Evolutionary conservation across 176 grass and related monocot species (phyloP).

Genomic region (Bromus sterilis): DNA sequence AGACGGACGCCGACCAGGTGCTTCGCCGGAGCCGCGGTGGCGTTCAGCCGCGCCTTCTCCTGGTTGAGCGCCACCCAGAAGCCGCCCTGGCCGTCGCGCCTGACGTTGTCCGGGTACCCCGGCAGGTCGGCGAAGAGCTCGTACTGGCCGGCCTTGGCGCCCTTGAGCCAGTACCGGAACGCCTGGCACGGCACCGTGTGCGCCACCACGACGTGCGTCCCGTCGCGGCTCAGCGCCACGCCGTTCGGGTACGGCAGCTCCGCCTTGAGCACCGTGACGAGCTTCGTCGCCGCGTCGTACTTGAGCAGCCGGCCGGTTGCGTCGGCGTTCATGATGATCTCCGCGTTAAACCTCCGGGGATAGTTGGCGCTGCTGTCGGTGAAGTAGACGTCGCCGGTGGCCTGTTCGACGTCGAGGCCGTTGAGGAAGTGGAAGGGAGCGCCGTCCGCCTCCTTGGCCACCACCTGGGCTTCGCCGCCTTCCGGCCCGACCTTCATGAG

Average conservation of each 20-base stretch:
- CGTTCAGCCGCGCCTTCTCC: neutral
- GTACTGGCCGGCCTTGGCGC: neutral
- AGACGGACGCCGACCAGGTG: slow-evolving; percentile 31
- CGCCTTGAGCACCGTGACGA: slow-evolving; percentile 14
- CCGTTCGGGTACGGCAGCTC: slow-evolving; percentile 32
- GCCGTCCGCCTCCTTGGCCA: slow-evolving; percentile 21
- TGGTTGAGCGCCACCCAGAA: slow-evolving; percentile 53
- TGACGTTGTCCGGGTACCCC: slow-evolving; percentile 58
- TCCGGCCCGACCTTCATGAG: slow-evolving; percentile 28
- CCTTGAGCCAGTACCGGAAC: slow-evolving; percentile 36
- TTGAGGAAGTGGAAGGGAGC: slow-evolving; percentile 53
- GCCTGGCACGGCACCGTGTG: slow-evolving; percentile 32
- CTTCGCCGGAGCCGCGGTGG: neutral
- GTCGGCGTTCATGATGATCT: slow-evolving; percentile 20
- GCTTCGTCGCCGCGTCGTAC: slow-evolving; percentile 17
- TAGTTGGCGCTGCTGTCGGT: slow-evolving; percentile 46
- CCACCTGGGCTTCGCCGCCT: slow-evolving; percentile 21
- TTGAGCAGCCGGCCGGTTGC: slow-evolving; percentile 35
- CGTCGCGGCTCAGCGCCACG: slow-evolving; percentile 26
- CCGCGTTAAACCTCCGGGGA: neutral
- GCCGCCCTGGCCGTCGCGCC: slow-evolving; percentile 2
- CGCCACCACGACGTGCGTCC: slow-evolving; percentile 27
- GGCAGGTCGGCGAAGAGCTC: slow-evolving; percentile 47
- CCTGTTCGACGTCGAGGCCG: slow-evolving; percentile 46
- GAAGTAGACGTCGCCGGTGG: slow-evolving; percentile 50